Conservation (phyloP, 2,329 filamentous ascomycete species). For the Colletotrichum sp. region DNA sequence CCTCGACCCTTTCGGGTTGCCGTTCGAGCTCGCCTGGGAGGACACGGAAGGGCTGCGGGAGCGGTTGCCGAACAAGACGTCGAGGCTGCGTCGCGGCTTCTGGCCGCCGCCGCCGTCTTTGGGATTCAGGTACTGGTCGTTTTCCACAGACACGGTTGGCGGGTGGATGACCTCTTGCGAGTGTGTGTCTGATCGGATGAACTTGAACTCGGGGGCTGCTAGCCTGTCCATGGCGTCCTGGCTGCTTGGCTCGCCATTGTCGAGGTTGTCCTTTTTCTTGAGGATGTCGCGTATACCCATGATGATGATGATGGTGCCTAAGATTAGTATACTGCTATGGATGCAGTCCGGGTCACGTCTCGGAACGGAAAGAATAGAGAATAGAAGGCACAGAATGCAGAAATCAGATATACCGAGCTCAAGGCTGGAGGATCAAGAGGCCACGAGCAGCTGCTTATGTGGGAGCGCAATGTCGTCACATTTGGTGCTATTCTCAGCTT, state of each 20-base stretch:
- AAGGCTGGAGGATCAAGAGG: background rate
- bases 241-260: slow-evolving; percentile 37
- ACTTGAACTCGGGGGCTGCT: slow-evolving; percentile 72
- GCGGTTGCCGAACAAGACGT: slow-evolving; percentile 49
- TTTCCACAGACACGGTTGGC: slow-evolving; percentile 45
- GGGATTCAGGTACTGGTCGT: slow-evolving; percentile 27
- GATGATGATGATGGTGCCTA: slow-evolving; percentile 45
- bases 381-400: background rate
- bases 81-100: slow-evolving; percentile 47
- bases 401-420: background rate
- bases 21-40: slow-evolving; percentile 41
- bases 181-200: slow-evolving; percentile 84
- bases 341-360: background rate
- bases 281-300: slow-evolving; percentile 61
- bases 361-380: background rate
- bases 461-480: background rate
- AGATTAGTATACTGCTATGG: background rate
- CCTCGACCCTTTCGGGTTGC: slow-evolving; percentile 38
- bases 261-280: slow-evolving; percentile 57
- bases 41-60: slow-evolving; percentile 55
- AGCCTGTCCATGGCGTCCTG: slow-evolving; percentile 33
- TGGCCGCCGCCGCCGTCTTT: slow-evolving; percentile 31
- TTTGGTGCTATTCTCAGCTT: slow-evolving; percentile 16
- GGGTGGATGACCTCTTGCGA: slow-evolving; percentile 80
- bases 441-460: slow-evolving; percentile 1